Percentiles rank a stretch among this genome's conserved stretches.
Conservation (phyloP, 1,284 basidiomycete species). For the Ceratobasidium sp. region DNA sequence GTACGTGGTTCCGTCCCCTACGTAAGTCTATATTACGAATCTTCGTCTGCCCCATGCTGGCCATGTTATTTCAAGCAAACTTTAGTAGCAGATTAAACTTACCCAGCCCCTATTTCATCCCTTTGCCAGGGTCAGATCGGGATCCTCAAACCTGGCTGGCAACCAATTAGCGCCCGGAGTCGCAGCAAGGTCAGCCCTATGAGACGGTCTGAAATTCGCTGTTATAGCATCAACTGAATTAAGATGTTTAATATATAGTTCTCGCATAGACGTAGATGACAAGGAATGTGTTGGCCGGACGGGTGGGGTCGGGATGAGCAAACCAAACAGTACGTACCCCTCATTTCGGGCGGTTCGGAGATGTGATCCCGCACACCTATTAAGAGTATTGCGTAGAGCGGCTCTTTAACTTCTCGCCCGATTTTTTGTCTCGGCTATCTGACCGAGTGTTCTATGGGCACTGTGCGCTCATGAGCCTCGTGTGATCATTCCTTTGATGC, state of each 20-base stretch:
- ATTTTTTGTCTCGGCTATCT: not conserved
- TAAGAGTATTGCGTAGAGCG: slow-evolving; percentile 4
- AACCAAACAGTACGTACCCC: slow-evolving; percentile 2
- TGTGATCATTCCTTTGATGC: slow-evolving; percentile 22
- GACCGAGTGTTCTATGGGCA: not conserved
- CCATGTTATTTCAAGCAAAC: not conserved
- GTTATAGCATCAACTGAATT: not conserved
- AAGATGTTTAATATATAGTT: not conserved
- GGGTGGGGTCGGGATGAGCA: slow-evolving; percentile 2
- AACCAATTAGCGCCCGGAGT: slow-evolving; percentile 16
- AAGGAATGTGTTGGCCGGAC: not conserved
- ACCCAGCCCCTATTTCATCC: slow-evolving; percentile 13
- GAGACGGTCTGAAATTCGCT: not conserved
- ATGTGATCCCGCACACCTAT: not conserved
- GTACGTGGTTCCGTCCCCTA: not conserved
- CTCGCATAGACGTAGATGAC: not conserved
- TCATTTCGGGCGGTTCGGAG: slow-evolving; percentile 23
- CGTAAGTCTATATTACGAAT: not conserved
- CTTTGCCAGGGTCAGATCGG: slow-evolving; percentile 17
- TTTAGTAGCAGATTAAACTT: not conserved
- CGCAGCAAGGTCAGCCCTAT: slow-evolving; percentile 25
- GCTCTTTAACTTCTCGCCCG: not conserved
- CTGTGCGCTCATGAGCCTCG: slow-evolving; percentile 1
- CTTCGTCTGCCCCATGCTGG: not conserved
- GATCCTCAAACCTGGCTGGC: not conserved